phyloP scores from a whole-genome alignment of 1,139 yeast genomes.

The Suhomyces taliae region DNA sequence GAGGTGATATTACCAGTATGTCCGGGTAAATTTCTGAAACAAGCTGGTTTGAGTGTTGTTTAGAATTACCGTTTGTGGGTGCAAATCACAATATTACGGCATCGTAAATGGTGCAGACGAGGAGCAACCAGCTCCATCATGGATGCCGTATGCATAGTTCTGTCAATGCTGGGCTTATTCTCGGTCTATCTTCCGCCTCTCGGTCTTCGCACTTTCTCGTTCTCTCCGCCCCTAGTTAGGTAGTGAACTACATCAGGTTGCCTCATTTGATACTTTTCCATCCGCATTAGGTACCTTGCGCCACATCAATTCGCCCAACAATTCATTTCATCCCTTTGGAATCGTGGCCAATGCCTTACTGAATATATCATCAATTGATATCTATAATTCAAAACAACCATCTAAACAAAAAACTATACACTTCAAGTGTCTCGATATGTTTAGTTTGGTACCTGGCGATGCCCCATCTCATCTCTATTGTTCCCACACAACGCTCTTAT shows the following conservation, averaged over 20 bases:
- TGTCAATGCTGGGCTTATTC: neutral
- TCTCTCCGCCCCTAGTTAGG: neutral
- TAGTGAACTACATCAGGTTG: neutral
- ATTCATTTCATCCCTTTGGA: too few species aligned
- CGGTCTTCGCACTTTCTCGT: neutral
- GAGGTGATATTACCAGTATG: neutral
- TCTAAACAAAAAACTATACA: neutral
- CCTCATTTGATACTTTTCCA: too few species aligned
- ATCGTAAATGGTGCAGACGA: neutral
- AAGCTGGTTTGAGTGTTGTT: slow-evolving; percentile 4
- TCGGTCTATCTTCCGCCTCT: neutral
- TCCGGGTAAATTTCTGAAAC: slow-evolving; percentile 12
- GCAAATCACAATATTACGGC: slow-evolving; percentile 4
- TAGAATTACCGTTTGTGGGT: slow-evolving; percentile 8
- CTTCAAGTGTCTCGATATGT: neutral
- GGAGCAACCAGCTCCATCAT: neutral
- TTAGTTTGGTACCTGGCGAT: neutral
- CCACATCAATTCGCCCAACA: too few species aligned
- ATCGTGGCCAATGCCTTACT: too few species aligned
- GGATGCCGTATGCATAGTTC: neutral
- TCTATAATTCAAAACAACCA: too few species aligned
- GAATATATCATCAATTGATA: too few species aligned
- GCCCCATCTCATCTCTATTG: slow-evolving; percentile 9
- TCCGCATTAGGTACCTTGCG: too few species aligned
- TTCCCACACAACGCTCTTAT: neutral